A percentile compares a stretch with the other conserved stretches of the same genome.
phyloP scores from a whole-genome alignment of 2,329 filamentous ascomycete species.

The Exserohilum rostratum region DNA sequence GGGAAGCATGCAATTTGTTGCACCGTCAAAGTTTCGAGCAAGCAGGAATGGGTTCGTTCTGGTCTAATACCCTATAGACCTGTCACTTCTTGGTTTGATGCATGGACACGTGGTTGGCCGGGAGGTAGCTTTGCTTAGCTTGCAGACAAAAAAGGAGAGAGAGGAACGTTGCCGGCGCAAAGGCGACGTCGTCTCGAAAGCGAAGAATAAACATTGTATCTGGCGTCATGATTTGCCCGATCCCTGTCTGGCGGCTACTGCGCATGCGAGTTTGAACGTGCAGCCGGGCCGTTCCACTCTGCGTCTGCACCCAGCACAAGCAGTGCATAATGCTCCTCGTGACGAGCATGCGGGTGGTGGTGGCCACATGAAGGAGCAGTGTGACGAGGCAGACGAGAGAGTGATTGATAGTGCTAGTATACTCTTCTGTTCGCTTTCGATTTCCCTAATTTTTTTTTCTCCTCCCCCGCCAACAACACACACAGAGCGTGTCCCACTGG shows the following conservation, averaged over 20 bases:
- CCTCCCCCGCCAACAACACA: no score
- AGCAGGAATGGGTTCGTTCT: conserved; percentile 19
- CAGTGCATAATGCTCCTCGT: background rate
- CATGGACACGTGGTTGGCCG: conserved; percentile 30
- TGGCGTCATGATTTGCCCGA: background rate
- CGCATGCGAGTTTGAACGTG: conserved; percentile 7
- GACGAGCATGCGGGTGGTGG: background rate
- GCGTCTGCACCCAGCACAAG: background rate
- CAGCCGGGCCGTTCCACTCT: conserved; percentile 19
- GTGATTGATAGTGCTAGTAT: no score
- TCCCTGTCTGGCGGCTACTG: conserved; percentile 10
- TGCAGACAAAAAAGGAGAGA: conserved; percentile 41
- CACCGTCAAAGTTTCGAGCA: conserved; percentile 16
- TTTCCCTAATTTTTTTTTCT: no score
- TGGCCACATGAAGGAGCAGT: conserved; percentile 5
- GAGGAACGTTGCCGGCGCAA: conserved; percentile 29
- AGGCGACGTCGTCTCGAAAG: conserved; percentile 30
- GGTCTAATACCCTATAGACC: conserved; percentile 36
- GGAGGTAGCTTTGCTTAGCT: conserved; percentile 30
- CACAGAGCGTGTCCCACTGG: no score
- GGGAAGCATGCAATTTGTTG: conserved; percentile 18
- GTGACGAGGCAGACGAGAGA: conserved; percentile 3
- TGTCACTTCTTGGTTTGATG: conserved; percentile 28
- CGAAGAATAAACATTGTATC: conserved; percentile 28
- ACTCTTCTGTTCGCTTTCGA: no score